Conservation (phyloP, 495 filamentous ascomycete genomes). For the Amniculicola lignicola region DNA sequence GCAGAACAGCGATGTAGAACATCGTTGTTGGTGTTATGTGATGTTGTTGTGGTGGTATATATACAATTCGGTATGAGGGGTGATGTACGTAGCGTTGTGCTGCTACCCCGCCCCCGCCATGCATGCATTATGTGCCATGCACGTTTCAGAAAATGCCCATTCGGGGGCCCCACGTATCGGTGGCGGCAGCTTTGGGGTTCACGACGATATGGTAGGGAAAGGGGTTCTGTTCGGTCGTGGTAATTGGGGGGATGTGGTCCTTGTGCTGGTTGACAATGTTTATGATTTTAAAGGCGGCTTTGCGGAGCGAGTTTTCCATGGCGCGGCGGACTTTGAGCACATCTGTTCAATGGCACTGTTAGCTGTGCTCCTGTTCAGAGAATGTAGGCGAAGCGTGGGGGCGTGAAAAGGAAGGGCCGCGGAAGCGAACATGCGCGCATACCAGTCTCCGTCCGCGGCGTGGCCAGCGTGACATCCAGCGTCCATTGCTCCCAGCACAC, state of each 20-base stretch:
- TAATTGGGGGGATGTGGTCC: constrained; percentile 97
- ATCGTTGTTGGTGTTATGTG: too few relatives aligned
- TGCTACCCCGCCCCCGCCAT: constrained; percentile 4
- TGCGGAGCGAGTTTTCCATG: constrained; percentile 81
- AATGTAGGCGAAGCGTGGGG: too few relatives aligned
- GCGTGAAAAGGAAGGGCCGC: neutral
- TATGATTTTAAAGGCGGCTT: constrained; percentile 82
- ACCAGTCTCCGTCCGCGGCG: constrained; percentile 85
- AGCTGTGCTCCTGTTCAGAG: too few relatives aligned
- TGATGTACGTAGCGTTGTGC: neutral
- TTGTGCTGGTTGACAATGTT: constrained; percentile 81
- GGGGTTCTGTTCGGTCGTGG: constrained; percentile 84
- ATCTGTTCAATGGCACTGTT: constrained; percentile 54
- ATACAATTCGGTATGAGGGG: neutral
- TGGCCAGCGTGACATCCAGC: constrained; percentile 84
- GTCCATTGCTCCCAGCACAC: constrained; percentile 97
- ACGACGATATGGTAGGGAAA: constrained; percentile 92
- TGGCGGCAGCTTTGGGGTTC: constrained; percentile 59
- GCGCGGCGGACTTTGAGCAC: constrained; percentile 79
- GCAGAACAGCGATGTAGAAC: too few relatives aligned
- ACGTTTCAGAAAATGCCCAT: constrained; percentile 60
- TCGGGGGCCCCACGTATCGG: constrained; percentile 73
- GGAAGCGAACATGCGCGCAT: constrained; percentile 33
- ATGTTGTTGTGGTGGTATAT: neutral
- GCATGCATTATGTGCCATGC: neutral